Evolutionary conservation across 2,329 filamentous ascomycete genomes (phyloP).

Genomic region (Calonectria honghensis): DNA sequence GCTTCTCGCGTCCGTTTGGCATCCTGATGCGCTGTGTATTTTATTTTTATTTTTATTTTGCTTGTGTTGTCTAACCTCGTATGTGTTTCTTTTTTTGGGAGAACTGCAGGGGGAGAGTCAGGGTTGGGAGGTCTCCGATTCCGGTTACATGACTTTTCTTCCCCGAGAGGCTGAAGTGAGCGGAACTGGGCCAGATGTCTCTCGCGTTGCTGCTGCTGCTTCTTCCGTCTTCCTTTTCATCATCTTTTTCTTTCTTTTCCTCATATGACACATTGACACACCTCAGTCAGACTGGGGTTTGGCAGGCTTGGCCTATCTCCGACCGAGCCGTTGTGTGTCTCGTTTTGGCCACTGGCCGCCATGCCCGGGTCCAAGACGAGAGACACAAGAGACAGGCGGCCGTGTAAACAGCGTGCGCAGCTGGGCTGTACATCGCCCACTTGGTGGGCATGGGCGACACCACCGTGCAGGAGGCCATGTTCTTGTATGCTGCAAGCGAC

Average conservation of each 20-base stretch:
- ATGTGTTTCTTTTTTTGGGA: constrained; percentile 26
- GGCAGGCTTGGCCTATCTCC: constrained; percentile 21
- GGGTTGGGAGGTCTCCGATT: constrained; percentile 15
- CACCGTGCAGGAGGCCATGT: constrained; percentile 14
- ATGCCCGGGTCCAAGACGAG: constrained; percentile 29
- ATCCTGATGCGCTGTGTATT: constrained; percentile 14
- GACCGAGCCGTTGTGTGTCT: constrained; percentile 27
- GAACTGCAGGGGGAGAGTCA: constrained; percentile 20
- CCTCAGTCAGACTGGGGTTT: constrained; percentile 27
- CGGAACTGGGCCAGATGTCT: constrained; percentile 22
- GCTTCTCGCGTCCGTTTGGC: constrained; percentile 18
- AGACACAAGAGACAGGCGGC: constrained; percentile 8
- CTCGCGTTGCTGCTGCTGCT: constrained; percentile 28
- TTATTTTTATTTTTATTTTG: not conserved
- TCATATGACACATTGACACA: constrained; percentile 29
- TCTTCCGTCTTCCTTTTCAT: constrained; percentile 9
- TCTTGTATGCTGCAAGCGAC: constrained; percentile 16
- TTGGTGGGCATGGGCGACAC: constrained; percentile 7
- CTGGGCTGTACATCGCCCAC: constrained; percentile 10
- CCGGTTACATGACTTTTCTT: constrained; percentile 3
- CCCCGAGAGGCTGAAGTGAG: constrained; percentile 12
- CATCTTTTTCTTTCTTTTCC: not conserved
- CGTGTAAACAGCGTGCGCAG: constrained; percentile 17
- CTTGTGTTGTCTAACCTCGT: constrained; percentile 12
- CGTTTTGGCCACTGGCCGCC: constrained; percentile 18